Evolutionary conservation across 2,329 filamentous ascomycete genomes (phyloP).

Genomic region (Aspergillus sp.): DNA sequence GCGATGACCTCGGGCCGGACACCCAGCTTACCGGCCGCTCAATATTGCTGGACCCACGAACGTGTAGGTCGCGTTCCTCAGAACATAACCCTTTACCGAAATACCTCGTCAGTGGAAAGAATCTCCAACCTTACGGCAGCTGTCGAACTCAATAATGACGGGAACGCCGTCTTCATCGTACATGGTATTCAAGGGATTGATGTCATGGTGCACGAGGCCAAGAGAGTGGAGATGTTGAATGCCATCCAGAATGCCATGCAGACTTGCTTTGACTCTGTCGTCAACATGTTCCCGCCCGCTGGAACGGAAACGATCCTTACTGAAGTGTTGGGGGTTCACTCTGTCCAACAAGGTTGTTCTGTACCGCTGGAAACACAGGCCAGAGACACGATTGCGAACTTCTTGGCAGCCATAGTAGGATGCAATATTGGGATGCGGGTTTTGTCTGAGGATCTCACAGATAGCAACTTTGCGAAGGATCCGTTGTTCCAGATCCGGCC

Average conservation of each 20-base stretch:
- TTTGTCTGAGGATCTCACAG: conserved; percentile 23
- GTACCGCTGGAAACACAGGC: conserved; percentile 27
- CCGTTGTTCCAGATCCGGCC: no score
- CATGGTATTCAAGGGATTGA: conserved; percentile 33
- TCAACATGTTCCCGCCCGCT: conserved; percentile 17
- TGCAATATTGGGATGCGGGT: conserved; percentile 29
- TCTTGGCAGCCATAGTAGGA: conserved; percentile 21
- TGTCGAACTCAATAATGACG: conserved; percentile 32
- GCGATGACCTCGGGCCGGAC: no score
- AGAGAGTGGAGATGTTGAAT: conserved; percentile 31
- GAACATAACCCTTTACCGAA: no score
- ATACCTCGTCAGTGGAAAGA: no score
- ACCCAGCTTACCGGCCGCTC: no score
- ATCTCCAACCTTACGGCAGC: conserved; percentile 24
- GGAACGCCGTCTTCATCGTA: conserved; percentile 21
- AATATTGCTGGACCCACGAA: no score
- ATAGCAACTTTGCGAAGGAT: conserved; percentile 21
- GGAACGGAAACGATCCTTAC: conserved; percentile 20
- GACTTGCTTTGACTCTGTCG: conserved; percentile 10
- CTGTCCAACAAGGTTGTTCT: conserved; percentile 18
- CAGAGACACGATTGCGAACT: conserved; percentile 18
- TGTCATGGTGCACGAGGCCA: conserved; percentile 29
- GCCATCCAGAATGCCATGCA: conserved; percentile 21
- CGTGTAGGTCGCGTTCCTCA: no score
- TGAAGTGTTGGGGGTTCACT: conserved; percentile 18